These are phyloP conservation scores for Fusarium chlamydosporum DNA, from an alignment of 2,329 filamentous ascomycete genomes.

Conservation along the genomic window DNA sequence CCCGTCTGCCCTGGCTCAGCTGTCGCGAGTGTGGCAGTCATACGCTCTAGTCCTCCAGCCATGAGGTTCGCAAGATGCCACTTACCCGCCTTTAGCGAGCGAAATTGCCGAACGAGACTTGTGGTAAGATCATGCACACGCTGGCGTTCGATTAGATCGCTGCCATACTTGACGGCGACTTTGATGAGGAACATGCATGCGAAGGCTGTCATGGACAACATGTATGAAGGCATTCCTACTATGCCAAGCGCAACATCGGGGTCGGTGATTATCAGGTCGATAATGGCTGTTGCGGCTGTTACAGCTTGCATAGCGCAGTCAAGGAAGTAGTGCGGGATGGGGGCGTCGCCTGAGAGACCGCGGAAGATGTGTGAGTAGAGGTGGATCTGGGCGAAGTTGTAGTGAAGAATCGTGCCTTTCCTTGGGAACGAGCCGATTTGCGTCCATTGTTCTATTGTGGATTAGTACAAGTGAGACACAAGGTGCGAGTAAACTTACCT, in stretches of 20 bases:
- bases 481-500: constrained; percentile 41
- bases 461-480: background rate
- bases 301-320: constrained; percentile 54
- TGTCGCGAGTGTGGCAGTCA: constrained; percentile 48
- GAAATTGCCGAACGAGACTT: constrained; percentile 59
- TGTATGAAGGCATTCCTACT: constrained; percentile 64
- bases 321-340: constrained; percentile 55
- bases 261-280: constrained; percentile 61
- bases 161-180: constrained; percentile 60
- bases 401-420: constrained; percentile 59
- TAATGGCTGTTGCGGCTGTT: constrained; percentile 59
- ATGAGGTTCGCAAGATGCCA: constrained; percentile 65
- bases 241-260: constrained; percentile 58
- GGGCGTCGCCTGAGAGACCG: constrained; percentile 54
- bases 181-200: constrained; percentile 67
- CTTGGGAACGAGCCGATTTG: constrained; percentile 59
- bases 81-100: constrained; percentile 59
- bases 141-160: constrained; percentile 59
- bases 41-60: constrained; percentile 62
- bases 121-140: constrained; percentile 58
- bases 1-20: constrained; percentile 34
- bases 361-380: constrained; percentile 61
- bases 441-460: constrained; percentile 55
- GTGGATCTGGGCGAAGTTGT: constrained; percentile 60
- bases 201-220: constrained; percentile 67